Evolutionary conservation across 805 yeast genomes (phyloP), one percentile per base, ranked within the genome.

Genomic region (Metschnikowia corniflorae): DNA sequence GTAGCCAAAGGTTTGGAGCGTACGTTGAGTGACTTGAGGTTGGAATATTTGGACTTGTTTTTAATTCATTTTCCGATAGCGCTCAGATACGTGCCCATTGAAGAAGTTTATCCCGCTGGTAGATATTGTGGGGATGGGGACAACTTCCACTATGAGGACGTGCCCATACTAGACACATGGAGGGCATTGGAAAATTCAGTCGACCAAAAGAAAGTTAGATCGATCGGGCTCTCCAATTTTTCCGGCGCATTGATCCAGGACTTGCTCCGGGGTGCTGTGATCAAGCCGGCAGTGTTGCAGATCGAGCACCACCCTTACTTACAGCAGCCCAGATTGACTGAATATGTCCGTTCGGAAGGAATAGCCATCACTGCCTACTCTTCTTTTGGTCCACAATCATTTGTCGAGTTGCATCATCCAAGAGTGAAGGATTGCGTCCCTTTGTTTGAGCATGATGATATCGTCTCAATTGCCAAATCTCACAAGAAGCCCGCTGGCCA

Each of bases 291-390:
- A 32, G 85, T 82, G 38, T 72, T 86, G 52, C 95, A 86, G 66
- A 82, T 87, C 49, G 96, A 86, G 70, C 94, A 86, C 61, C 96
- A 86, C 61, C 96, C 96, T 44, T 87, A 86, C 71, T 71, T 87
- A 57, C 85, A 84, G 43, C 95, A 86, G 66, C 73, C 73, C 42
- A 70, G 70, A 49, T 57, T 56, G 46, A 51, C 49, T 26, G 31
- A 55, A 49, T 40, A 55, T 35, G 52, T 47, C 24, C 40, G 45
- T 33, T 26, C 37, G 9, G 26, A 49, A 39, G 39, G 40, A 29
- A 49, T 49, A 35, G 51, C 50, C 33, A 33, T 49, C 37, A 47
- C 50, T n/a, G 53, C 50, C 4, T 49, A 49, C 50, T 47, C 51
- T 6, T 49, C 53, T 7, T 49, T 49, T 33, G 53, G 53, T 6